phyloP scores from a whole-genome alignment of 2,329 filamentous ascomycete species.

The Penicillium sp. region DNA sequence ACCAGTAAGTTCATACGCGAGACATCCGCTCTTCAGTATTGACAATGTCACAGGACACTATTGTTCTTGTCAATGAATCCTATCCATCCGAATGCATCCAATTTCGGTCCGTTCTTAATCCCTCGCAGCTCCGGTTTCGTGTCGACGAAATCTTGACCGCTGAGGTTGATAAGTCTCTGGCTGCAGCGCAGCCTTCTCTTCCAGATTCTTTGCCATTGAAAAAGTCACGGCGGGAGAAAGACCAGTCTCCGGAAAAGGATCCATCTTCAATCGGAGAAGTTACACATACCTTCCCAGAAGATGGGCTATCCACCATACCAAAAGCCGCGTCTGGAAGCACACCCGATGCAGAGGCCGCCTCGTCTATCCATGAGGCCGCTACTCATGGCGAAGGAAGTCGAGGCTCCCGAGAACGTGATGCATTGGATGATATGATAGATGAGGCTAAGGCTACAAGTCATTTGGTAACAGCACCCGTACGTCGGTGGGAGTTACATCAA shows the following conservation, averaged over 20 bases:
- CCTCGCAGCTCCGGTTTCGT: slow-evolving; percentile 52
- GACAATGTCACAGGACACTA: slow-evolving; percentile 23
- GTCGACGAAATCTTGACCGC: slow-evolving; percentile 22
- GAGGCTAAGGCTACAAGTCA: slow-evolving; percentile 59
- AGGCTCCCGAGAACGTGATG: slow-evolving; percentile 44
- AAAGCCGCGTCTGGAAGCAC: background rate
- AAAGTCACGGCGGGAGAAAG: slow-evolving; percentile 17
- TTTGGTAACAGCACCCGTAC: slow-evolving; percentile 40
- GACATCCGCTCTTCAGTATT: slow-evolving; percentile 9
- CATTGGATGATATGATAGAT: slow-evolving; percentile 62
- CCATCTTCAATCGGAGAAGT: slow-evolving; percentile 11
- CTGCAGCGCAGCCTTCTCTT: slow-evolving; percentile 3
- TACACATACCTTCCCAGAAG: background rate
- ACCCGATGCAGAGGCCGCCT: background rate
- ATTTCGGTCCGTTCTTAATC: slow-evolving; percentile 57
- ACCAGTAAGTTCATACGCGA: slow-evolving; percentile 42
- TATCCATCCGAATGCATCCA: slow-evolving; percentile 67
- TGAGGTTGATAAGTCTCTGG: slow-evolving; percentile 11
- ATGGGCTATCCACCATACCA: background rate
- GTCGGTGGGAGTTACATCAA: background rate
- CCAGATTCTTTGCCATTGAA: slow-evolving; percentile 34
- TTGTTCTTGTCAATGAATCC: slow-evolving; percentile 61
- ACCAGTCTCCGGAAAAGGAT: slow-evolving; percentile 16
- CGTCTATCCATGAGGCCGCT: slow-evolving; percentile 2
- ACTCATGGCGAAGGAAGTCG: background rate